phyloP scores from a whole-genome alignment of 1,284 basidiomycete genomes.

The Cystobasidium pallidum region DNA sequence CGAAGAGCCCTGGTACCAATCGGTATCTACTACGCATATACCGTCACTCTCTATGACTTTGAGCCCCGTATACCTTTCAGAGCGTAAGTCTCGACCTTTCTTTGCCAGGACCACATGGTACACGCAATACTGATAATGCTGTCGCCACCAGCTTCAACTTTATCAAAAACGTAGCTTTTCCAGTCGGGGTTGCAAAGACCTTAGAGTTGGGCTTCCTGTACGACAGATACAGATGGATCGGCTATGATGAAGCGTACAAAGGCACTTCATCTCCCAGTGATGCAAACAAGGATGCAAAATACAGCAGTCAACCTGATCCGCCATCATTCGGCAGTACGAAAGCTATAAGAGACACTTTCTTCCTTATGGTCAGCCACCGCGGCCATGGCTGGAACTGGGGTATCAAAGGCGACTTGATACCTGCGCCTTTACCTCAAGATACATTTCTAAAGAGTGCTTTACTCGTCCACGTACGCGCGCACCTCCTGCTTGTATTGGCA shows the following conservation, averaged over 20 bases:
- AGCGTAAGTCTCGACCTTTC: background rate
- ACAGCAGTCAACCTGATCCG: background rate
- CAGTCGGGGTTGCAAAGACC: slow-evolving; percentile 18
- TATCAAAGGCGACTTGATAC: slow-evolving; percentile 35
- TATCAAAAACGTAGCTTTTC: slow-evolving; percentile 33
- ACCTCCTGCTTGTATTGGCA: slow-evolving; percentile 17
- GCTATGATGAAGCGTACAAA: slow-evolving; percentile 23
- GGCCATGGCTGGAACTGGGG: slow-evolving; percentile 43
- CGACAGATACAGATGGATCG: slow-evolving; percentile 26
- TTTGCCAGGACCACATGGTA: background rate
- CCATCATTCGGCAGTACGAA: slow-evolving; percentile 5
- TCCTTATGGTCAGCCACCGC: slow-evolving; percentile 27
- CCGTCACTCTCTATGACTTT: slow-evolving; percentile 22
- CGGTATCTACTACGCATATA: slow-evolving; percentile 19
- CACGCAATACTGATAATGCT: background rate
- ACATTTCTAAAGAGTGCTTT: slow-evolving; percentile 9
- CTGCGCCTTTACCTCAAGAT: slow-evolving; percentile 8
- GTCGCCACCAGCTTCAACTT: slow-evolving; percentile 25
- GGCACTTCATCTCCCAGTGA: background rate
- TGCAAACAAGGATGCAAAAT: background rate
- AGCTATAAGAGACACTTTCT: slow-evolving; percentile 8
- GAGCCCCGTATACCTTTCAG: slow-evolving; percentile 19
- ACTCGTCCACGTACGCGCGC: background rate
- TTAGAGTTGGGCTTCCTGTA: slow-evolving; percentile 26
- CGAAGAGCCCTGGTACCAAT: slow-evolving; percentile 28